Conservation (phyloP, 192 early-diverging fungal species). For the Podila horticola region DNA sequence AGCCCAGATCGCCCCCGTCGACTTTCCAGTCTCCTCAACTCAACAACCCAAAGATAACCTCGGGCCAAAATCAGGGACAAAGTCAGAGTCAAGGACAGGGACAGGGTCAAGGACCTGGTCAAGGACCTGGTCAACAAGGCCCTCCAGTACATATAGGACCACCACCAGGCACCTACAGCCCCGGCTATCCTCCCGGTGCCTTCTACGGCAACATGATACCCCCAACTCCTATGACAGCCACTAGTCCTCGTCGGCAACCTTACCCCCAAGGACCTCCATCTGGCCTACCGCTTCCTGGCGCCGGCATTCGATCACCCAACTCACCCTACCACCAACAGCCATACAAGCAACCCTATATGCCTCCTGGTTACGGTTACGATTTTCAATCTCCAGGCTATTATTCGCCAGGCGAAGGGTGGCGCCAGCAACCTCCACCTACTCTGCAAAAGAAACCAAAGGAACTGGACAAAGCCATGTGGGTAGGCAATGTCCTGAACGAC, state of each 20-base stretch:
- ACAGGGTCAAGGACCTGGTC: constrained; percentile 12
- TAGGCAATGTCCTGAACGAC: constrained; percentile 57
- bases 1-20: too few species aligned
- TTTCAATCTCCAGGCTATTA: constrained; percentile 28
- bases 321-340: constrained; percentile 6
- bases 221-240: too few species aligned
- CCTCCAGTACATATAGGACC: constrained; percentile 4
- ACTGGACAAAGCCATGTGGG: constrained; percentile 63
- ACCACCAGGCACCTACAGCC: background rate
- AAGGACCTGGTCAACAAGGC: constrained; percentile 21
- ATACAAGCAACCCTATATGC: constrained; percentile 17
- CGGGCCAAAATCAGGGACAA: constrained; percentile 11
- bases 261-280: background rate
- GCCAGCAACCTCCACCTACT: constrained; percentile 3
- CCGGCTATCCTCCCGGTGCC: too few species aligned
- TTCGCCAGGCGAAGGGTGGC: constrained; percentile 23
- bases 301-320: constrained; percentile 4
- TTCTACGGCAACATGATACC: too few species aligned
- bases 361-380: constrained; percentile 16
- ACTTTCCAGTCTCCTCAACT: constrained; percentile 7
- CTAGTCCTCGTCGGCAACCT: background rate
- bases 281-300: too few species aligned
- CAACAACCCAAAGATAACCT: constrained; percentile 10
- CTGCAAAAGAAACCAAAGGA: constrained; percentile 60
- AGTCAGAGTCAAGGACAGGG: background rate